Base-by-base conservation (phyloP, 768 basidiomycete species). In the Suillus paluster region DNA sequence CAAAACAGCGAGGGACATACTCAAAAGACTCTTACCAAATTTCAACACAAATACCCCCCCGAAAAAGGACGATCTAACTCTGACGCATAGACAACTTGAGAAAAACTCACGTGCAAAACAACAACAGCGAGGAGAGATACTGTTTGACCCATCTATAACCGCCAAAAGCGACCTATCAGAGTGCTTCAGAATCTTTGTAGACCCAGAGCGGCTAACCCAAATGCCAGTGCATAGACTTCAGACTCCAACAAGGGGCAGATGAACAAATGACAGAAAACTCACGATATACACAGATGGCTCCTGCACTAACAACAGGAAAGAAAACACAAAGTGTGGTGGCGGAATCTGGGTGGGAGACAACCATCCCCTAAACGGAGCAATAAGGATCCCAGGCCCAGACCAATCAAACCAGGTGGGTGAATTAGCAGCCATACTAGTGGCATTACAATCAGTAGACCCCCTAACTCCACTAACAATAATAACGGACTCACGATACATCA, bases 351-450 rank as follows among this genome's bases (percentile, higher is more conserved):
- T 58, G 23, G 58, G 55, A 0, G 30, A 46, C 0, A 33, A 66
- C 7, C 46, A 67, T 46, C 39, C 56, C 0, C 1, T 41, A 34
- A 73, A 72, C 57, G 17, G 11, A 33, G 50, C 61, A 0, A 15
- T 67, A 1, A 23, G 63, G 21, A 46, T 75, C 0, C 68, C 70
- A 0, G 15, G 14, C 1, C 21, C 42, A 15, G 3, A 60, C 1
- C 67, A 64, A 6, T 59, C 70, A 0, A 73, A 73, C 45, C 61
- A 73, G 19, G 19, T 61, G 0, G 71, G 64, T 0, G 71, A 75
- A 45, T 6, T 66, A 1, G 25, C 62, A 1, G 72, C 72, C 0
- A 59, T 70, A 0, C 48, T 67, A 17, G 41, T 21, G 0, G 67
- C 71, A 12, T 41, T 59, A 1, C 41, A 64, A 25, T n/a, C 12